Evolutionary conservation across 768 basidiomycete genomes (phyloP).

Genomic region (Hygrophoropsis aurantiaca): DNA sequence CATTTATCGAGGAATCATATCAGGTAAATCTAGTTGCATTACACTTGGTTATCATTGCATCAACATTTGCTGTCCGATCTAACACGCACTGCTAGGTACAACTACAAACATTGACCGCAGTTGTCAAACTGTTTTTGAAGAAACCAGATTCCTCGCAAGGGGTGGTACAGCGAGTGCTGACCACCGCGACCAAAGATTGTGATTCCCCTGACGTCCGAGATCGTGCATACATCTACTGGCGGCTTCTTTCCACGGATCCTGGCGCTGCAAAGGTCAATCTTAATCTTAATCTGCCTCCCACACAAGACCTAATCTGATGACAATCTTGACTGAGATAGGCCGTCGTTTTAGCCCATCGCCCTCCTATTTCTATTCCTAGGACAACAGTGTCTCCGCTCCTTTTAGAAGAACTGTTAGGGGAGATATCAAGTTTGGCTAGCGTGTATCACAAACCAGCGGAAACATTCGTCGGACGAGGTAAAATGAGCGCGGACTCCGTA

Average conservation of each 20-base stretch:
- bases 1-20: constrained; percentile 92
- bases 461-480: constrained; percentile 92
- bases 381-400: constrained; percentile 87
- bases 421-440: constrained; percentile 86
- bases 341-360: constrained; percentile 88
- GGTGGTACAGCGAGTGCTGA: constrained; percentile 87
- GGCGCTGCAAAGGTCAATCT: constrained; percentile 84
- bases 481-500: constrained; percentile 81
- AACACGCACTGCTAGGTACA: constrained; percentile 53
- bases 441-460: constrained; percentile 97
- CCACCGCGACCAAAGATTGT: constrained; percentile 95
- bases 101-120: constrained; percentile 86
- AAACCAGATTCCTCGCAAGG: constrained; percentile 92
- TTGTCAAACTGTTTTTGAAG: constrained; percentile 94
- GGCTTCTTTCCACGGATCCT: constrained; percentile 90
- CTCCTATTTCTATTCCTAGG: constrained; percentile 90
- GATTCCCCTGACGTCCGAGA: constrained; percentile 97
- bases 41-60: background rate
- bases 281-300: background rate
- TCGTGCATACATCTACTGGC: constrained; percentile 98
- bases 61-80: background rate
- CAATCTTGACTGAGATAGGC: constrained; percentile 40
- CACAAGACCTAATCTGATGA: constrained; percentile 1
- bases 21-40: constrained; percentile 62
- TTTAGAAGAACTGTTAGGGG: constrained; percentile 87